Base-by-base conservation (phyloP, 1,139 yeast species). In the Lodderomyces jiufengensis region DNA sequence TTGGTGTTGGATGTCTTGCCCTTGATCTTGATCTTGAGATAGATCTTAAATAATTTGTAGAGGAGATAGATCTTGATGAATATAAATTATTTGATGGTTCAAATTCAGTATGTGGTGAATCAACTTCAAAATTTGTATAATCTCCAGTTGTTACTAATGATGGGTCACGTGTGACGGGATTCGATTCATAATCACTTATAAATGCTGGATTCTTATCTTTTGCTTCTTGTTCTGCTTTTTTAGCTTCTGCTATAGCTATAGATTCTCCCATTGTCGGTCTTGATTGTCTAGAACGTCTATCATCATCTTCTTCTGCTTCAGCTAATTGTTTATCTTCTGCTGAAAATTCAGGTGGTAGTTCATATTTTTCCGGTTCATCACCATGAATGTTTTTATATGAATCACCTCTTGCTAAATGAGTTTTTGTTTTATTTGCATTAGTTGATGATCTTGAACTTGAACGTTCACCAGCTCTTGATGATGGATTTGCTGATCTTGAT, bases 381-480 rank as follows among this genome's bases (percentile, higher is more conserved):
- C 46, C 51, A 37, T 62, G 64, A 24, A 70, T 63, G 49, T 70
- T 71, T 49, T 76, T 78, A 52, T 78, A 78, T 1, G 83, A 75
- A 46, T 78, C 84, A 31, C 85, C 85, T 43, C 81, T 66, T 7
- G 84, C 84, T 51, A 79, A 65, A 53, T 78, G 83, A 3, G 84
- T 81, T 46, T 56, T 64, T 9, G 40, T 34, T 13, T 36, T 25
- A 15, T 25, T 30, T 2, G 32, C 26, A 18, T 18, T 18, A 8
- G 38, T 14, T 11, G 50, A 43, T 3, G 60, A 51, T 3, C 68
- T 50, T 25, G 65, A 52, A 3, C 71, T 57, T 7, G 63, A 53
- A 38, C 61, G 49, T 5, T 45, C 55, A 27, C 50, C 39, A 12
- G 47, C 36, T 42, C 59, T 37, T 34, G 52, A 51, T 30, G 55